Conservation (phyloP, 306 rosid genomes). For the Ormosia semicastrata region DNA sequence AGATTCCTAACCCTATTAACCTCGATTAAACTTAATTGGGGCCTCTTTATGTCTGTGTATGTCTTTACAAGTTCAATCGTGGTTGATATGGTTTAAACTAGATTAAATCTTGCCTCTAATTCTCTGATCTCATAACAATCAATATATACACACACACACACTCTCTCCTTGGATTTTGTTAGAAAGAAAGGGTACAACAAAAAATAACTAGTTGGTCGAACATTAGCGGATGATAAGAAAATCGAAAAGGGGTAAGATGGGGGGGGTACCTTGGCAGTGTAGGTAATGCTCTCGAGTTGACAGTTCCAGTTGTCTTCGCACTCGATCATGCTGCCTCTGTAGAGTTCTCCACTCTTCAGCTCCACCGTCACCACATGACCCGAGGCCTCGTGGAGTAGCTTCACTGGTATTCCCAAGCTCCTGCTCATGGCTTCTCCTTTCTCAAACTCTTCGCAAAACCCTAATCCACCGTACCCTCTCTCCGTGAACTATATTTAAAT, state of each 20-base stretch:
- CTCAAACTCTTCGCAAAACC: conserved; percentile 34
- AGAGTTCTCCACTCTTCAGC: conserved; percentile 97
- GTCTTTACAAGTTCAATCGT: background rate
- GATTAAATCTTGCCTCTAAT: background rate
- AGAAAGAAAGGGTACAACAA: too few species aligned
- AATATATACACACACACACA: too few species aligned
- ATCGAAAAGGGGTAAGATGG: too few species aligned
- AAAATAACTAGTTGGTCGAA: too few species aligned
- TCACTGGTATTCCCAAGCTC: conserved; percentile 96
- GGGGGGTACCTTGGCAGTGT: conserved; percentile 73
- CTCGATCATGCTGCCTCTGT: conserved; percentile 94
- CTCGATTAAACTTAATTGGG: background rate
- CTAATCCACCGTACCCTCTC: conserved; percentile 20
- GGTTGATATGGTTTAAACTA: background rate
- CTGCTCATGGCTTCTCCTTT: conserved; percentile 62
- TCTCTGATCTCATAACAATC: background rate
- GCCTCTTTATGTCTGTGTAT: background rate
- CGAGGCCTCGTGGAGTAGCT: conserved; percentile 97
- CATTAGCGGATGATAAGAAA: too few species aligned
- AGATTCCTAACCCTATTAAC: background rate
- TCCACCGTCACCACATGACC: conserved; percentile 97
- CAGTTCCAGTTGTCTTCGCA: conserved; percentile 99
- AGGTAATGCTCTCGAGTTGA: conserved; percentile 97
- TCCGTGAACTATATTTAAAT: background rate
- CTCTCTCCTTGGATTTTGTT: too few species aligned